Conservation (phyloP, 73 alveolate genomes). For the Paraurostyla sp. region DNA sequence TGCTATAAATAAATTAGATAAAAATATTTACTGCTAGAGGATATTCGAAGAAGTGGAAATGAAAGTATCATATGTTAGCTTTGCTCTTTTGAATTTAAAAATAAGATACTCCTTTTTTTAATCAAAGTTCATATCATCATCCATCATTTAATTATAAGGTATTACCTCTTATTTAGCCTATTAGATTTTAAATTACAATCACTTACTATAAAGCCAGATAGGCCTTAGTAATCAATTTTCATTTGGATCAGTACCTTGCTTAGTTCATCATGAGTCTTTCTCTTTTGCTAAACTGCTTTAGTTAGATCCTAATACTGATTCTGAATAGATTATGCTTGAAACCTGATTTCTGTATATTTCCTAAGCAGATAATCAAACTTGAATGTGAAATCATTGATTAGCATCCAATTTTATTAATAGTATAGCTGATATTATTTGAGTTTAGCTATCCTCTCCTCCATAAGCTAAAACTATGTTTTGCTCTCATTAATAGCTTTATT, state of each 20-base stretch:
- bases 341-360: conserved; percentile 11
- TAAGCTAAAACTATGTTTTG: neutral
- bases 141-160: neutral
- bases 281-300: neutral
- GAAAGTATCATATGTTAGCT: neutral
- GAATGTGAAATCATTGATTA: neutral
- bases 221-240: neutral
- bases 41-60: conserved; percentile 1
- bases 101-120: neutral
- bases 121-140: neutral
- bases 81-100: neutral
- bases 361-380: neutral
- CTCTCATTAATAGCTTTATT: neutral
- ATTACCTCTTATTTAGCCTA: neutral
- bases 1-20: neutral
- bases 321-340: neutral
- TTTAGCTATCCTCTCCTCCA: neutral
- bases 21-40: conserved; percentile 11
- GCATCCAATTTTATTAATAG: conserved; percentile 14
- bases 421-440: neutral
- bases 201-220: neutral
- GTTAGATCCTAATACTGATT: conserved; percentile 36
- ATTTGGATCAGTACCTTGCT: neutral
- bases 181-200: neutral
- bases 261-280: conserved; percentile 2